A percentile compares a stretch with the other conserved stretches of the same genome.
phyloP scores from a whole-genome alignment of 1,139 yeast species.

The Cylindricascospora bacillispora region DNA sequence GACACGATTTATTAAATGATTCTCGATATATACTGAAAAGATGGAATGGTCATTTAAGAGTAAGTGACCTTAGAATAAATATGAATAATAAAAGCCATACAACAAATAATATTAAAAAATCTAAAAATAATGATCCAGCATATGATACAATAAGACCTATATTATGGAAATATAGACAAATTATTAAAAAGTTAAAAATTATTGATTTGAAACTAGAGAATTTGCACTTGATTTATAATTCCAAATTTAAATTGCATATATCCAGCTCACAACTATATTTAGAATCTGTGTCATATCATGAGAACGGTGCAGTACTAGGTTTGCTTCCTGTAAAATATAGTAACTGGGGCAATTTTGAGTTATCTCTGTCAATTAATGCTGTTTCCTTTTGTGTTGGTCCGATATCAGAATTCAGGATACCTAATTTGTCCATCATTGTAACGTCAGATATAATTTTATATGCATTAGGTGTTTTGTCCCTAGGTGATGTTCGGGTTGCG shows the following conservation, averaged over 20 bases:
- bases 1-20: neutral
- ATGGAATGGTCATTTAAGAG: neutral
- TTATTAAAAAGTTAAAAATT: constrained; percentile 6
- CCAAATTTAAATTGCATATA: constrained; percentile 10
- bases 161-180: neutral
- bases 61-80: neutral
- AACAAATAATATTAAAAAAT: too few species aligned
- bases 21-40: too few species aligned
- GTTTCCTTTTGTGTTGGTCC: constrained; percentile 10
- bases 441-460: constrained; percentile 17
- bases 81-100: neutral
- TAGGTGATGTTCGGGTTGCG: constrained; percentile 11
- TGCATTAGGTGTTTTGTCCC: constrained; percentile 9
- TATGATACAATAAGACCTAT: neutral
- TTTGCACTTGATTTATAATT: constrained; percentile 9
- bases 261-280: constrained; percentile 18
- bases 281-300: constrained; percentile 13
- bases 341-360: constrained; percentile 14
- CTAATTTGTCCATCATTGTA: constrained; percentile 18
- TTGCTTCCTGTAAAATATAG: constrained; percentile 10
- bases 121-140: neutral
- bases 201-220: constrained; percentile 23
- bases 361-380: constrained; percentile 20
- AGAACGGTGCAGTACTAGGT: constrained; percentile 14
- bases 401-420: constrained; percentile 15